phyloP scores from a whole-genome alignment of 2,329 filamentous ascomycete species.

The Amauroascus verrucosus region DNA sequence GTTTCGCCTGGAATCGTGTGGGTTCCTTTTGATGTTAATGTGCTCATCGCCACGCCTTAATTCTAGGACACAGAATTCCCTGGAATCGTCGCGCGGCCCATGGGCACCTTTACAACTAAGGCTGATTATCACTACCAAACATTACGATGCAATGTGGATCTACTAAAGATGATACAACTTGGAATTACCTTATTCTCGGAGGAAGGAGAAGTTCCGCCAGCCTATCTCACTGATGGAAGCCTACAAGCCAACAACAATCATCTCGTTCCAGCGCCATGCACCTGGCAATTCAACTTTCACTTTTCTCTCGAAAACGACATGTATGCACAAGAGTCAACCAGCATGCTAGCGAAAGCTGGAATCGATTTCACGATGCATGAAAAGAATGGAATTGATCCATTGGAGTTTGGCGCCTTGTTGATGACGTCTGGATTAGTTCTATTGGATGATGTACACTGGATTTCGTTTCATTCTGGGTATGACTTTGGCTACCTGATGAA shows the following conservation, averaged over 20 bases:
- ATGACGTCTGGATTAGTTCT: constrained; percentile 88
- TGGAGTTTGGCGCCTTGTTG: constrained; percentile 77
- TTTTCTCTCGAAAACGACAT: constrained; percentile 93
- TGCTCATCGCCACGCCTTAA: constrained; percentile 16
- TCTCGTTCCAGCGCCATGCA: constrained; percentile 60
- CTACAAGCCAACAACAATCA: constrained; percentile 43
- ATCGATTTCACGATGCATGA: constrained; percentile 81
- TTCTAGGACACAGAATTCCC: constrained; percentile 90
- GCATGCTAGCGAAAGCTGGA: constrained; percentile 80
- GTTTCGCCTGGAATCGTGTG: not conserved
- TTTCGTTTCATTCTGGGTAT: constrained; percentile 95
- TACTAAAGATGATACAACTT: constrained; percentile 94
- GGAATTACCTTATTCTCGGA: constrained; percentile 88
- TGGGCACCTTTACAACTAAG: constrained; percentile 88
- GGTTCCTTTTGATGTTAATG: not conserved
- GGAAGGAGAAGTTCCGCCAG: constrained; percentile 74
- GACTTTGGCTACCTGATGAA: constrained; percentile 98
- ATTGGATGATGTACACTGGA: constrained; percentile 82
- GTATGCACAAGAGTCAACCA: constrained; percentile 93
- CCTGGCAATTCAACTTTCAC: constrained; percentile 99
- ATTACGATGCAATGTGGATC: constrained; percentile 88
- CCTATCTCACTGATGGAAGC: constrained; percentile 49
- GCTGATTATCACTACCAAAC: constrained; percentile 99
- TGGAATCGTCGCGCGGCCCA: constrained; percentile 90
- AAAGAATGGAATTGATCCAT: constrained; percentile 79